These are phyloP conservation scores for Bathelium albidoporum DNA, from an alignment of 495 filamentous ascomycete genomes.

Conservation along the genomic window DNA sequence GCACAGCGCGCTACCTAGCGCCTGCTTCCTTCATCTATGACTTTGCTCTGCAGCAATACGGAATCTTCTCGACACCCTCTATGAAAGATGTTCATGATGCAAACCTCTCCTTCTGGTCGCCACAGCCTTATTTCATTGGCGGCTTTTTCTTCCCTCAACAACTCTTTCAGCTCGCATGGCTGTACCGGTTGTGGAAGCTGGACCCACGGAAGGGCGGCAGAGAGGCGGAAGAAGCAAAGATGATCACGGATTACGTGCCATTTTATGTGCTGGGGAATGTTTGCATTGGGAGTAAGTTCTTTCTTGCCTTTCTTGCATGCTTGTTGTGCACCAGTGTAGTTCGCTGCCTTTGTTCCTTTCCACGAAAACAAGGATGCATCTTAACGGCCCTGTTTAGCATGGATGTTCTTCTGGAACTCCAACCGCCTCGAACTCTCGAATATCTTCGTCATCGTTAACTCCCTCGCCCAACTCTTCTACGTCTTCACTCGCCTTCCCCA, in stretches of 20 bases:
- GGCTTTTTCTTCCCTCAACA: conserved; percentile 48
- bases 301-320: background rate
- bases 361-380: background rate
- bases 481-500: conserved; percentile 30
- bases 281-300: conserved; percentile 38
- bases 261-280: conserved; percentile 41
- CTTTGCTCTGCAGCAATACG: conserved; percentile 41
- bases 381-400: conserved; percentile 25
- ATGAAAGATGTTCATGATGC: conserved; percentile 42
- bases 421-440: conserved; percentile 36
- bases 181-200: conserved; percentile 39
- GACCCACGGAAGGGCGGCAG: conserved; percentile 26
- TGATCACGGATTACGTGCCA: conserved; percentile 37
- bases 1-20: conserved; percentile 28
- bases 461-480: conserved; percentile 40
- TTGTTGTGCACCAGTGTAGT: no score
- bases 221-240: conserved; percentile 25
- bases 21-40: conserved; percentile 39
- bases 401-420: conserved; percentile 48
- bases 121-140: conserved; percentile 43
- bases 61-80: conserved; percentile 34
- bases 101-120: conserved; percentile 43
- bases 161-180: conserved; percentile 41
- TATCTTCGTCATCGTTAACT: conserved; percentile 42
- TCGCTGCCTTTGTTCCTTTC: no score